Evolutionary conservation across 1,284 basidiomycete species (phyloP).

Genomic region (Mycena sp.): DNA sequence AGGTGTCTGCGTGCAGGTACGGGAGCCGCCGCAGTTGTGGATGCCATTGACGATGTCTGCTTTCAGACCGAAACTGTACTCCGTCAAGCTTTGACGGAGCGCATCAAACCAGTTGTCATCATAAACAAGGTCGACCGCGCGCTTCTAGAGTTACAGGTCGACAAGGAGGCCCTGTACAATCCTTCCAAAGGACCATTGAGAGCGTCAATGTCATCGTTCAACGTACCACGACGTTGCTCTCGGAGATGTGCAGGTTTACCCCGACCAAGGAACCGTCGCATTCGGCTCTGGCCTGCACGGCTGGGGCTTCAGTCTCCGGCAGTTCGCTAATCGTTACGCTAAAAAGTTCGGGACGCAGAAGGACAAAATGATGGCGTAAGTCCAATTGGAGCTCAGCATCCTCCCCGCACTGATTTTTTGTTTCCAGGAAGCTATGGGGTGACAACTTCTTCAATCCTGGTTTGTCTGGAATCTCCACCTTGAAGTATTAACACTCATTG

Average conservation of each 20-base stretch:
- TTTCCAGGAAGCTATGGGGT: conserved; percentile 84
- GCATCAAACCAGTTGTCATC: conserved; percentile 99
- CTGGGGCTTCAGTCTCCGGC: conserved; percentile 99
- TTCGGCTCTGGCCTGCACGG: conserved; percentile 99
- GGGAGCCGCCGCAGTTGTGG: conserved; percentile 92
- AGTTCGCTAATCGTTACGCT: conserved; percentile 95
- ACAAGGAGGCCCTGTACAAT: conserved; percentile 98
- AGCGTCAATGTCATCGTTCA: conserved; percentile 99
- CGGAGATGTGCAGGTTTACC: conserved; percentile 99
- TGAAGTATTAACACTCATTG: too few species aligned
- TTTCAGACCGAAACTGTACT: conserved; percentile 99
- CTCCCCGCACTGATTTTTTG: background rate
- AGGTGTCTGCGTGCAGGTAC: conserved; percentile 20
- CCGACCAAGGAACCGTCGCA: conserved; percentile 97
- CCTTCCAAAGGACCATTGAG: conserved; percentile 98
- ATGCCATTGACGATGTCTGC: conserved; percentile 99
- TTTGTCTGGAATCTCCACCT: too few species aligned
- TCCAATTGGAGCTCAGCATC: background rate
- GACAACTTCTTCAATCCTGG: conserved; percentile 99
- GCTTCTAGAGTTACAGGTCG: conserved; percentile 97
- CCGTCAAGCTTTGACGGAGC: conserved; percentile 96
- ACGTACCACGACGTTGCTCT: conserved; percentile 96
- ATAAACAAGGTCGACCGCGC: conserved; percentile 99
- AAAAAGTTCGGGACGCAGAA: conserved; percentile 99
- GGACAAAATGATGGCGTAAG: conserved; percentile 65